These are phyloP conservation scores for Cyclanthera cordifolia DNA, from an alignment of 306 rosid genomes.

Conservation along the genomic window DNA sequence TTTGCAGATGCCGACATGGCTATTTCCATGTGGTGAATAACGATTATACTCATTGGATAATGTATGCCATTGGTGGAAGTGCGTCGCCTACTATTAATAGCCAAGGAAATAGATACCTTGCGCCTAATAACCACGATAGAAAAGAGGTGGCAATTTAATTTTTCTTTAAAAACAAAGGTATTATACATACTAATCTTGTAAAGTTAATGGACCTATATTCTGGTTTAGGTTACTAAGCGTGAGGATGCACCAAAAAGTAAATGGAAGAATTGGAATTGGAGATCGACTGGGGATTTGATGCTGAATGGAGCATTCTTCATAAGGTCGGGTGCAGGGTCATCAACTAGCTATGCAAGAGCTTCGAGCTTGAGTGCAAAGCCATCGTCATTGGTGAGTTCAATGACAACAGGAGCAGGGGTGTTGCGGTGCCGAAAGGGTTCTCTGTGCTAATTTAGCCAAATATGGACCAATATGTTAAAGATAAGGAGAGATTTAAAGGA, in stretches of 20 bases:
- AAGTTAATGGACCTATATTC: too few species aligned
- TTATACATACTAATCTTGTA: too few species aligned
- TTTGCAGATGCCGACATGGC: conserved; percentile 79
- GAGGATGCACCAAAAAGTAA: conserved; percentile 37
- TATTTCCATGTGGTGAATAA: conserved; percentile 95
- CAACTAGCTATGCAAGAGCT: conserved; percentile 71
- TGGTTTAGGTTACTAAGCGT: conserved; percentile 45
- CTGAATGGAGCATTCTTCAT: conserved; percentile 79
- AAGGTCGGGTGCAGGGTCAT: conserved; percentile 57
- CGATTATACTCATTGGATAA: conserved; percentile 79
- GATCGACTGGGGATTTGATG: conserved; percentile 61
- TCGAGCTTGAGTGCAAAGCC: conserved; percentile 75
- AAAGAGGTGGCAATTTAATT: conserved; percentile 46
- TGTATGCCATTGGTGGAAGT: conserved; percentile 95
- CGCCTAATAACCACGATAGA: conserved; percentile 36
- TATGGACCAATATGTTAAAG: background rate
- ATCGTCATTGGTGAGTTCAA: conserved; percentile 43
- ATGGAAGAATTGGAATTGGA: conserved; percentile 96
- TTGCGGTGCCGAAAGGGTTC: conserved; percentile 57
- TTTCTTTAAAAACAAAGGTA: too few species aligned
- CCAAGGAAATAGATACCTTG: conserved; percentile 86
- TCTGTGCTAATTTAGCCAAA: conserved; percentile 31
- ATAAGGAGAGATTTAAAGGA: background rate
- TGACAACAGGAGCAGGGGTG: conserved; percentile 66
- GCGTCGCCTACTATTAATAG: conserved; percentile 82